Evolutionary conservation across 345 rosid species (phyloP), one percentile per base, ranked within the genome.

Genomic region (Adansonia digitata): DNA sequence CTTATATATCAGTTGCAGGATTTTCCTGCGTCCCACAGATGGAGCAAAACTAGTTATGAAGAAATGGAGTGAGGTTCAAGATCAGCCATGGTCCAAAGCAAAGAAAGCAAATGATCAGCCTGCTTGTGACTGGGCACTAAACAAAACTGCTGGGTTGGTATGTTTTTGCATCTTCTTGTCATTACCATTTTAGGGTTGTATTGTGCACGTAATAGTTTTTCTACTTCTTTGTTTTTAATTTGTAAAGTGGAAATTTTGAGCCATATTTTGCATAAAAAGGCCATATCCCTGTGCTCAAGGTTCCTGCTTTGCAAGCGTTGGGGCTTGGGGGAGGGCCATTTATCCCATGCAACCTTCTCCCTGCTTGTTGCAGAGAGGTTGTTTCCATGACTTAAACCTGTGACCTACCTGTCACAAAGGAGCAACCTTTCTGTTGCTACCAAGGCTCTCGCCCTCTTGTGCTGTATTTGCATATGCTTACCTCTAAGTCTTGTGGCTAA

Each of bases 1-100:
- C 99, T 65, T 95, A 95, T 64, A 89, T 93, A 26, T 95, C 71
- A 93, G 99, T 82, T 95, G 99, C 85, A 93, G 91, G 97, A 91
- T 95, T 84, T 95, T 84, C 78, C 74, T 95, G 81, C 96, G 85
- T 24, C 88, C 97, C 67, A 93, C 97, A 2, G 79, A 56, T 77
- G 97, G 92, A 56, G 99, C 98, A 31, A 93, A 93, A 77, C 81
- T 95, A 52, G 92, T 95, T 18, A 83, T 95, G 97, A 90, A 85
- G 84, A 85, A 88, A 80, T 93, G 99, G 99, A 90, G 93, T 24
- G 90, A 93, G 81, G 98, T 95, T 75, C 77, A 84, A 52, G 92
- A 69, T 56, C 87, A 91, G 77, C 96, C 98, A 69, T 93, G 98
- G 98, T 88, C 97, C 69, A 87, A 68, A 83, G 85, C 82, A 34